Conservation (phyloP, 805 yeast species). For the Ogataea wickerhamii region DNA sequence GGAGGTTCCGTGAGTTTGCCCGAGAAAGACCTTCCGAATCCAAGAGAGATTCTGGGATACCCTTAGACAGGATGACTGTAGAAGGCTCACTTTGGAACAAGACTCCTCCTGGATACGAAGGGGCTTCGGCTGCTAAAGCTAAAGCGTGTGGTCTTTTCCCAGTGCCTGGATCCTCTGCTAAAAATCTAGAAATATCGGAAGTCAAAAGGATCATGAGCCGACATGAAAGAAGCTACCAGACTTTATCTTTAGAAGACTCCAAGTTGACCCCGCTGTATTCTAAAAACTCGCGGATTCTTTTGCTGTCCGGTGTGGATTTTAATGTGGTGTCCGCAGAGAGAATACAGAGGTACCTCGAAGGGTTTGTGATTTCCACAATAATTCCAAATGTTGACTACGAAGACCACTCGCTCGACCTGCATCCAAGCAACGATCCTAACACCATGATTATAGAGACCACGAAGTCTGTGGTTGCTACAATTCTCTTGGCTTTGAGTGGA, state of each 20-base stretch:
- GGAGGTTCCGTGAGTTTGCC: slow-evolving; percentile 11
- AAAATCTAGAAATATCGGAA: slow-evolving; percentile 37
- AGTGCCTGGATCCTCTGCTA: slow-evolving; percentile 53
- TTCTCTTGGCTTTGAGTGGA: slow-evolving; percentile 43
- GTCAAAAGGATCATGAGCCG: slow-evolving; percentile 22
- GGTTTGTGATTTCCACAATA: slow-evolving; percentile 42
- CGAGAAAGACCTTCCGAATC: slow-evolving; percentile 9
- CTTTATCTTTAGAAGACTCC: slow-evolving; percentile 20
- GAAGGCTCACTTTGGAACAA: slow-evolving; percentile 64
- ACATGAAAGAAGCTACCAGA: slow-evolving; percentile 11
- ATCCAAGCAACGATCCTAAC: slow-evolving; percentile 29
- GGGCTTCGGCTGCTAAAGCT: slow-evolving; percentile 70
- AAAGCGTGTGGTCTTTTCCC: slow-evolving; percentile 78
- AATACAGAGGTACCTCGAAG: slow-evolving; percentile 43
- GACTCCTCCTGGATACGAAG: slow-evolving; percentile 66
- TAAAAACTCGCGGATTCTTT: slow-evolving; percentile 21
- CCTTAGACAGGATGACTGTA: slow-evolving; percentile 51
- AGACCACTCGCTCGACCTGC: slow-evolving; percentile 29
- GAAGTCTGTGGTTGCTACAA: slow-evolving; percentile 52
- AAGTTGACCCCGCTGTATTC: slow-evolving; percentile 27
- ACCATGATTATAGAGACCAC: slow-evolving; percentile 49
- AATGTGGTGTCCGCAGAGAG: slow-evolving; percentile 24
- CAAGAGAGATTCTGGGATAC: slow-evolving; percentile 33
- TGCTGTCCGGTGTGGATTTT: slow-evolving; percentile 23
- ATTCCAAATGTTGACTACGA: slow-evolving; percentile 37